phyloP scores from a whole-genome alignment of 176 grass and related monocot species.

The Musa acuminata region DNA sequence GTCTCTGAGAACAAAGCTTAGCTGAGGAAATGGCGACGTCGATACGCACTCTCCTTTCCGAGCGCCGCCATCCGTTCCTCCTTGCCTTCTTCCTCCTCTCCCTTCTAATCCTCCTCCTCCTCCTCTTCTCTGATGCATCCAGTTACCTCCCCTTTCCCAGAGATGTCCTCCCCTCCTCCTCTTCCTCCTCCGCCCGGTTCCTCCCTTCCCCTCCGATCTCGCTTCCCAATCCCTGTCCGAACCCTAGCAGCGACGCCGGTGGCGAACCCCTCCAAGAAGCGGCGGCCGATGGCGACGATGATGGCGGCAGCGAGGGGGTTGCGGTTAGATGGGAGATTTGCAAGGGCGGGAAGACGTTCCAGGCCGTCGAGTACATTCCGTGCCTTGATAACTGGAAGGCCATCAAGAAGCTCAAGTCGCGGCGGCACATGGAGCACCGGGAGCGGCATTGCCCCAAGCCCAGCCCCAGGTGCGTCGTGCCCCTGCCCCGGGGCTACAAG shows the following conservation, averaged over 20 bases:
- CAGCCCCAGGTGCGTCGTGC: constrained; percentile 55
- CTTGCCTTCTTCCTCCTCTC: background rate
- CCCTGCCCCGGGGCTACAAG: constrained; percentile 48
- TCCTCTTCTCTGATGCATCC: constrained; percentile 8
- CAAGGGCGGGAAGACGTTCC: constrained; percentile 43
- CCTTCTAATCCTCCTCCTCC: constrained; percentile 12
- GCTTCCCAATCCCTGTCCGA: background rate
- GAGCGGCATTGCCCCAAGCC: constrained; percentile 73
- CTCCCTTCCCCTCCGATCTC: constrained; percentile 10
- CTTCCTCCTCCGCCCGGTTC: constrained; percentile 30
- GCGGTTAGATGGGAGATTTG: constrained; percentile 55
- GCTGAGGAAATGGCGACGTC: constrained; percentile 13
- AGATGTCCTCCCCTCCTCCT: constrained; percentile 25
- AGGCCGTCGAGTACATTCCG: constrained; percentile 66
- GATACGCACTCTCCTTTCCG: background rate
- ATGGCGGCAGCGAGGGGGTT: background rate
- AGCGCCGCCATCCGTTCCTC: background rate
- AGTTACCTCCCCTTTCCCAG: background rate
- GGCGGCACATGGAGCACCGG: constrained; percentile 77
- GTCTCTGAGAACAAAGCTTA: background rate
- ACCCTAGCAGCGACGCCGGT: constrained; percentile 1
- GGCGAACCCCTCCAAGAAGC: background rate
- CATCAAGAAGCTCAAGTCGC: constrained; percentile 58
- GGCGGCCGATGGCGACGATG: constrained; percentile 1
- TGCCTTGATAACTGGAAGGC: constrained; percentile 83